Evolutionary conservation across 495 filamentous ascomycete genomes (phyloP).

Genomic region (Lepidopterella palustris): DNA sequence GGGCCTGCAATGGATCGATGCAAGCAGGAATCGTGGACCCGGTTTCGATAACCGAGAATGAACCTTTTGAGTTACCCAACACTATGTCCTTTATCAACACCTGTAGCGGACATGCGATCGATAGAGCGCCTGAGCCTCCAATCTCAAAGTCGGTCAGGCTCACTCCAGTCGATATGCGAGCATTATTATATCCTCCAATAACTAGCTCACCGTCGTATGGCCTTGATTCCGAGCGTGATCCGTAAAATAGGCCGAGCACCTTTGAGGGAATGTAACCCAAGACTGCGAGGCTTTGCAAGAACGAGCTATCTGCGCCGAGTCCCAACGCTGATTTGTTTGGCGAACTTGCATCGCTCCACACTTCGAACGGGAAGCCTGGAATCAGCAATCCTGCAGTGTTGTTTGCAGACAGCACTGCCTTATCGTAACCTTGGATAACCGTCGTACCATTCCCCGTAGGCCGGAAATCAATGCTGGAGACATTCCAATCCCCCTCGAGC

Average conservation of each 20-base stretch:
- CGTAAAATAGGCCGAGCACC: background rate
- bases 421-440: conserved; percentile 1
- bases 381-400: background rate
- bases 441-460: background rate
- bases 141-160: background rate
- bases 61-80: background rate
- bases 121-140: background rate
- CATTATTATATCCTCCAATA: background rate
- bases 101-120: background rate
- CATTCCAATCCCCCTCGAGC: background rate
- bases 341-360: background rate
- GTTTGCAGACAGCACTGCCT: background rate
- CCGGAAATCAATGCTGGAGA: background rate
- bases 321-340: background rate
- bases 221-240: background rate
- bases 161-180: background rate
- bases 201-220: background rate
- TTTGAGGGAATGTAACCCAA: background rate
- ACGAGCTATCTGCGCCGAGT: background rate
- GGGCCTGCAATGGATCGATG: background rate
- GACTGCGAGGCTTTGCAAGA: background rate
- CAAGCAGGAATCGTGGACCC: background rate
- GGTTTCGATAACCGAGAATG: background rate
- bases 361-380: background rate
- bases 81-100: background rate